Conservation (phyloP, 139 green algal genomes). For the Picochlorum sp. region DNA sequence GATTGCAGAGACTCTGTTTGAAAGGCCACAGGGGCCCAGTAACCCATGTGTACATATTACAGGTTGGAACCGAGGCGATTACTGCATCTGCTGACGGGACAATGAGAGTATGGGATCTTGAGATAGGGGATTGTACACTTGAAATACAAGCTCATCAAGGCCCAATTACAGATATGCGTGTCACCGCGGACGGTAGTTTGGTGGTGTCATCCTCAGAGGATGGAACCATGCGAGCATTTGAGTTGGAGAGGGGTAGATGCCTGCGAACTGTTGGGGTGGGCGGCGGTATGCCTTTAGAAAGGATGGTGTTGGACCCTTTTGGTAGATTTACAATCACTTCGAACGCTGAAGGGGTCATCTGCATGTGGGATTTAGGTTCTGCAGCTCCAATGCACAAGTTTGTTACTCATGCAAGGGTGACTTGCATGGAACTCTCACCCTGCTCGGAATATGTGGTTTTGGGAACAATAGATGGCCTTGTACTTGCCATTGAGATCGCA, state of each 20-base stretch:
- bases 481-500: conserved; percentile 50
- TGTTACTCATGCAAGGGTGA: conserved; percentile 12
- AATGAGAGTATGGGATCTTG: conserved; percentile 71
- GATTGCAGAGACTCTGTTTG: conserved; percentile 67
- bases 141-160: conserved; percentile 35
- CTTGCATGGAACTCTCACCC: conserved; percentile 30
- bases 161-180: conserved; percentile 26
- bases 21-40: conserved; percentile 52
- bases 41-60: conserved; percentile 51
- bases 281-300: conserved; percentile 30
- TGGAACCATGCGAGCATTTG: conserved; percentile 37
- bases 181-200: conserved; percentile 32
- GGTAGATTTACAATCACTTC: conserved; percentile 54
- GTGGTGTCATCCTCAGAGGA: conserved; percentile 38
- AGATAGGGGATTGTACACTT: conserved; percentile 74
- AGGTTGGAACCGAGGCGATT: conserved; percentile 61
- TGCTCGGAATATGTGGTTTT: conserved; percentile 38
- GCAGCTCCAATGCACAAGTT: conserved; percentile 15
- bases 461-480: conserved; percentile 36
- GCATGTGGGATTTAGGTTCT: conserved; percentile 52
- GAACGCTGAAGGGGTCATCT: conserved; percentile 43
- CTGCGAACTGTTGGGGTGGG: conserved; percentile 30
- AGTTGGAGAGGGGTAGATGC: conserved; percentile 41
- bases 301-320: conserved; percentile 42
- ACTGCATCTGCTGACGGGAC: conserved; percentile 55